Percentiles rank a stretch among this genome's conserved stretches.
Evolutionary conservation across 2,329 filamentous ascomycete genomes (phyloP).

Genomic region (Phoma sp.): DNA sequence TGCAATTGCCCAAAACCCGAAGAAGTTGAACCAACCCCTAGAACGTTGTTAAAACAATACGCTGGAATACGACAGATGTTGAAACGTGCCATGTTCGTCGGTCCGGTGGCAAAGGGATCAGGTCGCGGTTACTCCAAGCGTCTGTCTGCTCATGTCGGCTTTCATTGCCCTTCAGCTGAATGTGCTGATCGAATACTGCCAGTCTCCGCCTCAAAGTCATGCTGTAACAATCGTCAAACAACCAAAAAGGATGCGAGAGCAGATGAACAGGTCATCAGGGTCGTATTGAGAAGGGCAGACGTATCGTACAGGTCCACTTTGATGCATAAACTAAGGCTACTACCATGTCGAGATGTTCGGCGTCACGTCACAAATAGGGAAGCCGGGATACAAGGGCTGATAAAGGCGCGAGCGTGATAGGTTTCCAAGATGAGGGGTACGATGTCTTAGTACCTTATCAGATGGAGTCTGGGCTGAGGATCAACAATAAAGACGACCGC

Average conservation of each 20-base stretch:
- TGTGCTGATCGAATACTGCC: slow-evolving; percentile 39
- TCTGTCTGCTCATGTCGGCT: slow-evolving; percentile 56
- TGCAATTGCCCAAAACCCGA: slow-evolving; percentile 52
- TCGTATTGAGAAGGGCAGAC: not conserved
- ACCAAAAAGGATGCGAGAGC: not conserved
- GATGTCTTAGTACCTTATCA: not conserved
- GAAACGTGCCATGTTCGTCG: slow-evolving; percentile 49
- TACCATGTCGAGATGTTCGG: not conserved
- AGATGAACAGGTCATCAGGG: not conserved
- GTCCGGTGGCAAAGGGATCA: slow-evolving; percentile 49
- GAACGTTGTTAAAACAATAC: not conserved
- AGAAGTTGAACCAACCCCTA: slow-evolving; percentile 51
- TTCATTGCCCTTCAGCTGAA: slow-evolving; percentile 51
- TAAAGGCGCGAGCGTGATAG: slow-evolving; percentile 1
- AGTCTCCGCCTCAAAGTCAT: slow-evolving; percentile 19
- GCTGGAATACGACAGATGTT: not conserved
- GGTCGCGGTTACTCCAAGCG: slow-evolving; percentile 50
- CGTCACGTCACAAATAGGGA: slow-evolving; percentile 4
- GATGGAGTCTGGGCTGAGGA: not conserved
- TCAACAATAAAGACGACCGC: not conserved
- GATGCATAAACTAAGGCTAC: not conserved
- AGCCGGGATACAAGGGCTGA: slow-evolving; percentile 9
- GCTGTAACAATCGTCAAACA: not conserved
- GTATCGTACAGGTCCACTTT: not conserved
- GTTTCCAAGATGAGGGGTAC: slow-evolving; percentile 6